Conservation (phyloP, 768 basidiomycete genomes). For the Trametes cinnabarina region DNA sequence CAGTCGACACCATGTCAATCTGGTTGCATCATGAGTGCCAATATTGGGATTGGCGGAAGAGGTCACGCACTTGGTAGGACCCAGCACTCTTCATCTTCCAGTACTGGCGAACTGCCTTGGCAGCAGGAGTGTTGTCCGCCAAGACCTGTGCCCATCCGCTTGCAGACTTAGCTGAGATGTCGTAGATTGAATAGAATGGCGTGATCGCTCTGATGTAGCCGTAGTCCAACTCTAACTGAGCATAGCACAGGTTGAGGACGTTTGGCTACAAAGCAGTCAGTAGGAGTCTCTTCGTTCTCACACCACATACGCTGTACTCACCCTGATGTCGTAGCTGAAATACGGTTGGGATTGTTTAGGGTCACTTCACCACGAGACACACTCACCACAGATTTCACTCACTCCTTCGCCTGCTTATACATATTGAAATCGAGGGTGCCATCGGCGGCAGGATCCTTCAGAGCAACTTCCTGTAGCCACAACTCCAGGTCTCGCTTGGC, state of each 20-base stretch:
- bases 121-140: constrained; percentile 33
- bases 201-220: constrained; percentile 45
- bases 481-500: constrained; percentile 37
- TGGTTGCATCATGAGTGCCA: constrained; percentile 10
- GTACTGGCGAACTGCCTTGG: constrained; percentile 30
- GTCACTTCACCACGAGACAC: no score
- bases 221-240: constrained; percentile 47
- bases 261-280: constrained; percentile 30
- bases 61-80: constrained; percentile 21
- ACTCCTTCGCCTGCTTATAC: constrained; percentile 41
- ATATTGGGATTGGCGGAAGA: background rate
- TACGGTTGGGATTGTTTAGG: no score
- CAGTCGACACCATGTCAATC: constrained; percentile 38
- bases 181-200: constrained; percentile 44
- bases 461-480: constrained; percentile 41
- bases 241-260: constrained; percentile 44
- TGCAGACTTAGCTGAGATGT: constrained; percentile 31
- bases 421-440: constrained; percentile 41
- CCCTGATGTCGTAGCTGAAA: constrained; percentile 41
- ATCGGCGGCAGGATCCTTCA: constrained; percentile 36
- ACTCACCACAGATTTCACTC: constrained; percentile 15
- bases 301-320: constrained; percentile 15
- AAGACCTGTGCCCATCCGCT: constrained; percentile 31
- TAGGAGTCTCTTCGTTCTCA: background rate
- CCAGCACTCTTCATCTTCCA: constrained; percentile 30